Conservation (phyloP, 495 filamentous ascomycete species). For the Penicillium herquei region DNA sequence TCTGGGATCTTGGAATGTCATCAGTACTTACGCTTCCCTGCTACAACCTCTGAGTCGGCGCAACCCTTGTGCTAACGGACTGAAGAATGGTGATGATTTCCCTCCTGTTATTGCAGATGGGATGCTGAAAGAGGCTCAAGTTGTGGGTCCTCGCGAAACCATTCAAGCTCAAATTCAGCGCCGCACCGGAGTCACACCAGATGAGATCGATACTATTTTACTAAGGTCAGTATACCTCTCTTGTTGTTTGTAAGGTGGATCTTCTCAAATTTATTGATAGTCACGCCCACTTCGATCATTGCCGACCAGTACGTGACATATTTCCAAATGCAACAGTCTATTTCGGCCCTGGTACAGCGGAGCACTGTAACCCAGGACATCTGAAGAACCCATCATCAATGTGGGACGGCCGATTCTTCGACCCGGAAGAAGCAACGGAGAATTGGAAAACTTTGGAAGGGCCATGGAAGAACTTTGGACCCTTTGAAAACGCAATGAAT, state of each 20-base stretch:
- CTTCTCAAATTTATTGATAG: neutral
- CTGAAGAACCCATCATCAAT: neutral
- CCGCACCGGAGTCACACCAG: neutral
- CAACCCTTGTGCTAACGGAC: neutral
- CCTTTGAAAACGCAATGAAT: conserved; percentile 28
- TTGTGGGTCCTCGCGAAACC: neutral
- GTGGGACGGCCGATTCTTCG: conserved; percentile 7
- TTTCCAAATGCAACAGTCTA: conserved; percentile 1
- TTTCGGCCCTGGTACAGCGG: neutral
- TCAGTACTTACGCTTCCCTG: neutral
- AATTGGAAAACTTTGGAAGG: conserved; percentile 3
- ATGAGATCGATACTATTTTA: neutral
- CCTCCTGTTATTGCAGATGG: neutral
- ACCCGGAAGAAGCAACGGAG: neutral
- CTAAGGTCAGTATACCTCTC: neutral
- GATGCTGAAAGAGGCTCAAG: neutral
- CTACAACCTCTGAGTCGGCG: neutral
- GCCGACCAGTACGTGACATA: neutral
- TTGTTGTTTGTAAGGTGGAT: neutral
- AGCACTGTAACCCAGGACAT: conserved; percentile 3
- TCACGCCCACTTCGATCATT: conserved; percentile 4
- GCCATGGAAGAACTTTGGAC: conserved; percentile 19
- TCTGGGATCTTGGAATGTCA: conserved; percentile 5
- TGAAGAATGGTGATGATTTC: neutral
- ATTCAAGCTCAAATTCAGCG: neutral